These are phyloP conservation scores for Linum lewisii DNA, from an alignment of 345 rosid species.

Conservation along the genomic window DNA sequence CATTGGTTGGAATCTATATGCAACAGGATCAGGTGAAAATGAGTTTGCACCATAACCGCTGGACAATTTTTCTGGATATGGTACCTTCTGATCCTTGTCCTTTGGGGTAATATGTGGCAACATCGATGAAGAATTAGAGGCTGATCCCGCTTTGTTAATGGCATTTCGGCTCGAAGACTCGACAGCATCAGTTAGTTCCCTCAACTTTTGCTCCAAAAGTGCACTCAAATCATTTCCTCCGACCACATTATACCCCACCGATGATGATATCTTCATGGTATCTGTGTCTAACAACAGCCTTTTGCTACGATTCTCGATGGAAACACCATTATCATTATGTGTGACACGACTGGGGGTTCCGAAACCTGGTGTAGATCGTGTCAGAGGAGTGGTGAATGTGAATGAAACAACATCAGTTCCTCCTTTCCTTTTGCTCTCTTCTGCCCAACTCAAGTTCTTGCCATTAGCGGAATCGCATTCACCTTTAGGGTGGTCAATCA, in stretches of 20 bases:
- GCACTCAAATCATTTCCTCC: slow-evolving; percentile 73
- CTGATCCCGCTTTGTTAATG: slow-evolving; percentile 20
- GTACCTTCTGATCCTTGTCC: slow-evolving; percentile 10
- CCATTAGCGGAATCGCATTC: slow-evolving; percentile 23
- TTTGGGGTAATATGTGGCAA: slow-evolving; percentile 14
- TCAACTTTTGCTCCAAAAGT: slow-evolving; percentile 80
- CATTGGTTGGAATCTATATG: slow-evolving; percentile 21
- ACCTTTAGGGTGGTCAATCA: slow-evolving; percentile 27
- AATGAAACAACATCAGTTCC: slow-evolving; percentile 77
- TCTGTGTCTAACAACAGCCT: slow-evolving; percentile 40
- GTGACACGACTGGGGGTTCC: slow-evolving; percentile 33
- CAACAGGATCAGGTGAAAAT: slow-evolving; percentile 20
- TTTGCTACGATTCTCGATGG: slow-evolving; percentile 29
- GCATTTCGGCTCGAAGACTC: slow-evolving; percentile 44
- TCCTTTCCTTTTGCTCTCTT: slow-evolving; percentile 55
- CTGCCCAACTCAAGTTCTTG: slow-evolving; percentile 33
- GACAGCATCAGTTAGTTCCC: slow-evolving; percentile 48
- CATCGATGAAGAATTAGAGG: slow-evolving; percentile 30
- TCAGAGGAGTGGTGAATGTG: slow-evolving; percentile 67
- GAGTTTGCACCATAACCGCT: slow-evolving; percentile 18
- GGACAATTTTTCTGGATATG: slow-evolving; percentile 13
- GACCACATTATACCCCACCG: slow-evolving; percentile 43
- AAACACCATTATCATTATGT: slow-evolving; percentile 18
- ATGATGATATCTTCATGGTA: slow-evolving; percentile 35
- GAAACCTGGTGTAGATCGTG: slow-evolving; percentile 29